Evolutionary conservation across 805 yeast species (phyloP).

Genomic region (Metschnikowia koreensis): DNA sequence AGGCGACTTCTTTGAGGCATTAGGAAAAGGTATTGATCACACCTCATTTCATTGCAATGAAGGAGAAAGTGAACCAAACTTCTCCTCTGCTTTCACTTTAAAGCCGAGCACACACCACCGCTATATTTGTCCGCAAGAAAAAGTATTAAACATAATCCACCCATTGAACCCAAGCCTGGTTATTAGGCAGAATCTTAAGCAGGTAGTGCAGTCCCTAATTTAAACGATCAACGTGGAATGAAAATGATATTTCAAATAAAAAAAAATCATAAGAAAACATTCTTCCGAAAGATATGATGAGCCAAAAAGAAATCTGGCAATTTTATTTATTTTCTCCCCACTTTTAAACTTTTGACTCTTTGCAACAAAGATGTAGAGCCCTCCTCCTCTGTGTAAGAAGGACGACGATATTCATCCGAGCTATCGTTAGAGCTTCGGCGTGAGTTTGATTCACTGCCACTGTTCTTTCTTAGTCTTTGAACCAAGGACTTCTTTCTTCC

Average conservation of each 20-base stretch:
- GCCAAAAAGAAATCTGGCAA: neutral
- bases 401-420: slow-evolving; percentile 15
- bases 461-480: slow-evolving; percentile 54
- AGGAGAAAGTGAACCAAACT: neutral
- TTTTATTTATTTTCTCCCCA: slow-evolving; percentile 46
- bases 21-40: neutral
- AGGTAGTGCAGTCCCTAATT: too few species aligned
- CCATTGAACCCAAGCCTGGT: too few species aligned
- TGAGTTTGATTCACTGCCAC: slow-evolving; percentile 29
- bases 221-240: neutral
- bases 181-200: too few species aligned
- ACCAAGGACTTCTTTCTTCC: slow-evolving; percentile 83
- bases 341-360: slow-evolving; percentile 88
- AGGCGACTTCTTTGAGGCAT: too few species aligned
- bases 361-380: slow-evolving; percentile 54
- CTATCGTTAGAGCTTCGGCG: slow-evolving; percentile 33
- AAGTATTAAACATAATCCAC: too few species aligned
- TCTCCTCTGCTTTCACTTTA: neutral
- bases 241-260: neutral
- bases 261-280: neutral
- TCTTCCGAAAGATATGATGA: neutral
- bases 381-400: slow-evolving; percentile 18
- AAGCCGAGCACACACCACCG: too few species aligned
- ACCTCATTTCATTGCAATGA: neutral
- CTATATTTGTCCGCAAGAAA: too few species aligned